Evolutionary conservation across 1,139 yeast genomes (phyloP).

Genomic region (Hyphopichia khmerensis): DNA sequence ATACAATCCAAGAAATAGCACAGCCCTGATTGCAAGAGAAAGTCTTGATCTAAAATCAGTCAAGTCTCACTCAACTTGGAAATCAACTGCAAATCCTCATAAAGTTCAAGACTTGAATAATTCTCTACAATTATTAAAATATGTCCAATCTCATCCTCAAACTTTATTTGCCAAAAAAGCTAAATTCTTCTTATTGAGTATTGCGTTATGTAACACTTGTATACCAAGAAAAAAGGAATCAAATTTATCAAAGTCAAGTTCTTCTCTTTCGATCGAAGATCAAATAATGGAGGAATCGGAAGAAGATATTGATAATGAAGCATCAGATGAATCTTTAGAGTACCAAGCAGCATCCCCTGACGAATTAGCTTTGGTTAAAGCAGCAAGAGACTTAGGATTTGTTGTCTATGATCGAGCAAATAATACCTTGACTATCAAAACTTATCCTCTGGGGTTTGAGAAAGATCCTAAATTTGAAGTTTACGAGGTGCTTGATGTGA

Average conservation of each 20-base stretch:
- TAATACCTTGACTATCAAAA: conserved; percentile 59
- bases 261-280: conserved; percentile 14
- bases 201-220: conserved; percentile 90
- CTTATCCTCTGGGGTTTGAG: conserved; percentile 82
- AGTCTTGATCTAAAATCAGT: conserved; percentile 26
- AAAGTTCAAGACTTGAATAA: conserved; percentile 26
- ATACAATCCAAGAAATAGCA: conserved; percentile 21
- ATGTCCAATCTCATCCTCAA: conserved; percentile 70
- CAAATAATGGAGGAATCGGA: conserved; percentile 10
- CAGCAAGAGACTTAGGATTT: conserved; percentile 92
- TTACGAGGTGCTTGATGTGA: conserved; percentile 72
- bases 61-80: conserved; percentile 28
- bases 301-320: conserved; percentile 12
- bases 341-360: conserved; percentile 97
- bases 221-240: conserved; percentile 51
- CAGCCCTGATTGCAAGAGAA: conserved; percentile 32
- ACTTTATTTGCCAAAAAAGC: conserved; percentile 70
- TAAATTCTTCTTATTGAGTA: conserved; percentile 71
- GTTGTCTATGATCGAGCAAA: conserved; percentile 71
- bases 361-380: conserved; percentile 88
- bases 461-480: conserved; percentile 59
- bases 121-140: conserved; percentile 59
- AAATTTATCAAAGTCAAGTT: conserved; percentile 7
- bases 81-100: conserved; percentile 38
- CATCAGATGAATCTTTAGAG: conserved; percentile 51